Base-by-base conservation (phyloP, 352 stramenopile species). In the Plasmopara muralis region DNA sequence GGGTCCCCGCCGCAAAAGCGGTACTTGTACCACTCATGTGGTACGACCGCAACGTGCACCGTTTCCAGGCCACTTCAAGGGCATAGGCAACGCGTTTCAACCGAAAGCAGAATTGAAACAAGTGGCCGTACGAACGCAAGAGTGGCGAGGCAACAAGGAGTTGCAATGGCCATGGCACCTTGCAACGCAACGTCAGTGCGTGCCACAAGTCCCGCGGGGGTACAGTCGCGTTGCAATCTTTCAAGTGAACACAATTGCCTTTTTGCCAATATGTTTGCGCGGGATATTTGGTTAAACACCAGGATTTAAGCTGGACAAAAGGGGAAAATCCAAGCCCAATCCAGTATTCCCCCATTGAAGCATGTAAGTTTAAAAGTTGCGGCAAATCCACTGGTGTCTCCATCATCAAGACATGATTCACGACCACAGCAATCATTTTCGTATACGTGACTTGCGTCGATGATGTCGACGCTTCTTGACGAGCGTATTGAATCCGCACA, bases 41-140 rank as follows among this genome's bases (percentile, higher is more conserved):
- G 25, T 70, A 75, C 2, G 54, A 63, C 9, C 72, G 72, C 29
- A 85, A 46, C 2, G 56, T 55, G 20, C 25, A 52, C 54, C 64
- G 66, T 42, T 87, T 89, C 78, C 77, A 92, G 6, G 70, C 76
- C 37, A 69, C 49, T 34, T 89, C 78, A 1, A 92, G 63, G 29
- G 73, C 82, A 43, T 87, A 64, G 0, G 75, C 64, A 10, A 87
- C 63, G 18, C 82, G 82, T 47, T 92, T 92, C 39, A 92, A 53
- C 2, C 77, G 77, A 43, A 92, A 87, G 38, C 72, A 85, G 44
- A 92, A 87, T 60, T 87, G 78, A 54, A 89, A 92, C 29, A 92
- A 45, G 12, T 83, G 66, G n/a, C 57, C 60, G 47, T 92, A 92
- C 6, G 67, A 79, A 6, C 68, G 64, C 53, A 89, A 39, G 5